These are phyloP conservation scores for Knoxdaviesia proteae DNA, from an alignment of 2,329 filamentous ascomycete genomes.

Conservation along the genomic window DNA sequence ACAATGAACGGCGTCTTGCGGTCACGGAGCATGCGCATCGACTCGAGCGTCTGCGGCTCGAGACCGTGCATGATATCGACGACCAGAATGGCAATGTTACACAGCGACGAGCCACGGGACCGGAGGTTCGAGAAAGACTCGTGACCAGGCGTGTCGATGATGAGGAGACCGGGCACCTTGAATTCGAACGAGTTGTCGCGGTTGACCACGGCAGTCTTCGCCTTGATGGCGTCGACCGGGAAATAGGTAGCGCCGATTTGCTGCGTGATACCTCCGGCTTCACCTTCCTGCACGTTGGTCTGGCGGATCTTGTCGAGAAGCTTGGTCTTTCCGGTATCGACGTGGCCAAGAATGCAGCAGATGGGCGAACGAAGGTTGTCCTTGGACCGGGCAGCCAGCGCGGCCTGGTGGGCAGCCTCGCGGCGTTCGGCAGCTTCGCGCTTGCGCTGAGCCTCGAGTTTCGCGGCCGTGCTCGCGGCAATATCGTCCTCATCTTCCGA, in stretches of 20 bases:
- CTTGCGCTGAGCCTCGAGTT: conserved; percentile 58
- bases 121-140: conserved; percentile 98
- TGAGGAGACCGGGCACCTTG: conserved; percentile 87
- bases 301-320: conserved; percentile 94
- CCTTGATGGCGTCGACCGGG: conserved; percentile 75
- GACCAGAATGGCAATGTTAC: conserved; percentile 97
- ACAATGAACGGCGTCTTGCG: conserved; percentile 96
- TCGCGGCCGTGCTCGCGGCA: conserved; percentile 49
- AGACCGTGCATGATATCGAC: conserved; percentile 99
- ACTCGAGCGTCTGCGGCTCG: conserved; percentile 91
- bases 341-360: conserved; percentile 98
- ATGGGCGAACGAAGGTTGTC: conserved; percentile 94
- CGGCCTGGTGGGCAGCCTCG: conserved; percentile 78
- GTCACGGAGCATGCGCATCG: conserved; percentile 82
- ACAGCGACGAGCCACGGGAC: conserved; percentile 90
- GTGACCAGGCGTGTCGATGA: conserved; percentile 98
- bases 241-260: conserved; percentile 99
- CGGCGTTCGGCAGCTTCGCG: conserved; percentile 74
- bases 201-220: conserved; percentile 91
- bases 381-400: conserved; percentile 73
- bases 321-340: conserved; percentile 99
- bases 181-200: conserved; percentile 77
- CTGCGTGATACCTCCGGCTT: conserved; percentile 98
- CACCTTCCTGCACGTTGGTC: conserved; percentile 95
- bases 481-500: conserved; percentile 53